phyloP scores from a whole-genome alignment of 768 basidiomycete genomes.

The Boletus reticulatus region DNA sequence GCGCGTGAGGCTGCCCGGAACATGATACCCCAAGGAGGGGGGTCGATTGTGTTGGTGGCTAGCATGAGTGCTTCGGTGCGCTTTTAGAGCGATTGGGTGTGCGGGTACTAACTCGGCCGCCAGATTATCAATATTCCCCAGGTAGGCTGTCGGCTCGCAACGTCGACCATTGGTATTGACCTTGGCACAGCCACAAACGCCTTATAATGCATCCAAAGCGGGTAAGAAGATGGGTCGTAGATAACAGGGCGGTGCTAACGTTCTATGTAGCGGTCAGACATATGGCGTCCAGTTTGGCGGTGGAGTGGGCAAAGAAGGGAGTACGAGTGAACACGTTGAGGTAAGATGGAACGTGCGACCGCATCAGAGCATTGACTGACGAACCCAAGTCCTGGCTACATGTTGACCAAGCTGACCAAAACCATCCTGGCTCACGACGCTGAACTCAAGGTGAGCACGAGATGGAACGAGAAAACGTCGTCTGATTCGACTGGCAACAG shows the following conservation, averaged over 20 bases:
- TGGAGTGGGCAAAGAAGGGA: conserved; percentile 92
- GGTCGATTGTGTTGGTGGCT: conserved; percentile 82
- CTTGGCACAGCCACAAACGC: conserved; percentile 69
- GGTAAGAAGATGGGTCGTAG: conserved; percentile 41
- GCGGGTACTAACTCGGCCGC: conserved; percentile 9
- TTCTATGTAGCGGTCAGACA: conserved; percentile 73
- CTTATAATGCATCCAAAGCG: conserved; percentile 95
- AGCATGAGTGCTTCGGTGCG: conserved; percentile 90
- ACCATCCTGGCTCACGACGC: conserved; percentile 74
- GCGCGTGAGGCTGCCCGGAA: conserved; percentile 90
- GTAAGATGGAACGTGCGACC: conserved; percentile 32
- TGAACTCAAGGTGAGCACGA: conserved; percentile 61
- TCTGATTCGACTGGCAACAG: conserved; percentile 34
- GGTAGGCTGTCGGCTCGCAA: conserved; percentile 35
- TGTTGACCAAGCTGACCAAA: conserved; percentile 86
- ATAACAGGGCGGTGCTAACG: not conserved
- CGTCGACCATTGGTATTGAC: not conserved
- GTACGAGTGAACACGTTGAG: conserved; percentile 84
- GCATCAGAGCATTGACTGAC: not conserved
- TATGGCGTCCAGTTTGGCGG: conserved; percentile 88
- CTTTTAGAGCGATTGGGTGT: conserved; percentile 2
- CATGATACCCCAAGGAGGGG: conserved; percentile 82
- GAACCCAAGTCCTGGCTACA: conserved; percentile 79
- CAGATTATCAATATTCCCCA: conserved; percentile 91
- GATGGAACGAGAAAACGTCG: no score